Base-by-base conservation (phyloP, 306 rosid genomes). In the Quillaja saponaria region DNA sequence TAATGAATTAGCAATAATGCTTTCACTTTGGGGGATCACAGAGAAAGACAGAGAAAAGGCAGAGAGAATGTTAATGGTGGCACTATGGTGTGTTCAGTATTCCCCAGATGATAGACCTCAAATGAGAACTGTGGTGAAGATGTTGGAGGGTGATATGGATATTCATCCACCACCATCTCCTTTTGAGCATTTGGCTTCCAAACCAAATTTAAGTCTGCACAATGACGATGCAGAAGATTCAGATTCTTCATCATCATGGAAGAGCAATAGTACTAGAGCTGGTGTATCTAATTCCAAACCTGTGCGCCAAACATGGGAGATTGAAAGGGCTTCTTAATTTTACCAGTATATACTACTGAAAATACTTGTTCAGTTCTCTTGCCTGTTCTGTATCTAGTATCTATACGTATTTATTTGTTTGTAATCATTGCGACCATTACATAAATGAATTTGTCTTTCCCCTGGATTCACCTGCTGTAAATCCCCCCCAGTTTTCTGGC, bases 71-170 rank as follows among this genome's bases (percentile, higher is more conserved):
- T 45, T 60, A 38, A 80, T 45, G 78, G 84, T 80, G 56, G 84
- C 84, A 33, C 58, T 80, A 10, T 80, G 84, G 81, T 80, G 84
- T 63, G 72, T 71, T 62, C 84, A 80, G 17, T 63, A 71, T 75
- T 51, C 17, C 3, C 81, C 84, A 21, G 50, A 55, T 38, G 76
- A 75, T 59, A 80, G 84, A 13, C 84, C 84, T 75, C 69, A 58
- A 1, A 75, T 80, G 84, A 80, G 84, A 38, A 75, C 58, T 13
- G 75, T 75, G 53, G 84, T 75, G 66, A 80, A 80, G 66, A 80
- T 80, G 84, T 42, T 80, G 33, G 81, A 79, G 63, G 80, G 84
- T 51, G 80, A 68, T 13, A 71, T 35, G 3, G 73, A 67, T 31
- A 58, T 71, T 68, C 35, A 45, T 50, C 31, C 72, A n/a, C 84